Percentiles rank a stretch among this genome's conserved stretches.
These are phyloP conservation scores for Chalciporus chontae DNA, from an alignment of 768 basidiomycete genomes.

Conservation along the genomic window DNA sequence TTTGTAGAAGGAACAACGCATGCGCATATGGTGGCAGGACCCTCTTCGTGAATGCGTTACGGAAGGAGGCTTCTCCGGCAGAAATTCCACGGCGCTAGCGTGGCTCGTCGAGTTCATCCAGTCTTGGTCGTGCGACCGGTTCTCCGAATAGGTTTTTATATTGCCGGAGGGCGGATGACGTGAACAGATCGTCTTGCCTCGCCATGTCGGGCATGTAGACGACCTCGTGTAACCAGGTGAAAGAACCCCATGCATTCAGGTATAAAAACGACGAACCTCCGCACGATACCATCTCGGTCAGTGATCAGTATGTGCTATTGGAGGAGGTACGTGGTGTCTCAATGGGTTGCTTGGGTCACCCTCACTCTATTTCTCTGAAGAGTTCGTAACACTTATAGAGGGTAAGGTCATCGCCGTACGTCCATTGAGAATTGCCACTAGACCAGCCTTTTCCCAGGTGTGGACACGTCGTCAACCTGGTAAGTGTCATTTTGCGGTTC, in stretches of 20 bases:
- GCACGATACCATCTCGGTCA: conserved; percentile 4
- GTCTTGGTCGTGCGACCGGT: conserved; percentile 26
- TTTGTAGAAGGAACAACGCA: conserved; percentile 8
- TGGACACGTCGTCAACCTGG: conserved; percentile 50
- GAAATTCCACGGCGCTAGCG: conserved; percentile 12
- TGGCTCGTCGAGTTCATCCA: conserved; percentile 11
- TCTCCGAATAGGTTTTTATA: conserved; percentile 24
- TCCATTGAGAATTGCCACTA: background rate
- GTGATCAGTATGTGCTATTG: conserved; percentile 52
- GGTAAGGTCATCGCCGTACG: conserved; percentile 32
- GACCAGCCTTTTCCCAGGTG: conserved; percentile 37
- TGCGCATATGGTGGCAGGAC: conserved; percentile 7
- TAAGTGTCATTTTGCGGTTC: conserved; percentile 23
- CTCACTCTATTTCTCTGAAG: conserved; percentile 33
- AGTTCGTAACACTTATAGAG: conserved; percentile 53
- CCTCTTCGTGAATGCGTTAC: conserved; percentile 29
- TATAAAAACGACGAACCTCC: conserved; percentile 26
- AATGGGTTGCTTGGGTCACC: background rate
- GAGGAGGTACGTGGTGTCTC: conserved; percentile 45
- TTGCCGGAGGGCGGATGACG: conserved; percentile 26
- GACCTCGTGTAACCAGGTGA: conserved; percentile 29
- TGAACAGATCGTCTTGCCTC: conserved; percentile 18
- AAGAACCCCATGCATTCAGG: conserved; percentile 19
- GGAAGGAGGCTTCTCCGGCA: conserved; percentile 29
- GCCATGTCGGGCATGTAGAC: conserved; percentile 19